phyloP scores from a whole-genome alignment of 257 asterid genomes.

The Solanum pimpinellifolium region DNA sequence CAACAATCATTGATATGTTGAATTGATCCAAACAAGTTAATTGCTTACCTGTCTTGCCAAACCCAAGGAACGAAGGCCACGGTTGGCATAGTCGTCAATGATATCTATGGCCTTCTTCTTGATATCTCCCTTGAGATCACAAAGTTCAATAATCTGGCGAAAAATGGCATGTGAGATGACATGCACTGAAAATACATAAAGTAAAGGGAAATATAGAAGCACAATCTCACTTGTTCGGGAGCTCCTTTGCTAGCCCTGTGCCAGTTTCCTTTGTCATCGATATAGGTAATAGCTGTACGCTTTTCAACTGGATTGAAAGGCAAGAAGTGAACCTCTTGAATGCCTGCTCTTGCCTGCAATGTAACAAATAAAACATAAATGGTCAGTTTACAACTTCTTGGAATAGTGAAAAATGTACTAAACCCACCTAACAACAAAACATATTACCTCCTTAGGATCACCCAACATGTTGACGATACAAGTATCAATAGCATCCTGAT shows the following conservation, averaged over 20 bases:
- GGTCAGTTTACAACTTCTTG: not conserved
- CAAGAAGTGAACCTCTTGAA: slow-evolving; percentile 73
- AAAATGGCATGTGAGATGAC: not conserved
- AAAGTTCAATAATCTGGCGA: slow-evolving; percentile 64
- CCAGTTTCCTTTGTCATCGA: slow-evolving; percentile 56
- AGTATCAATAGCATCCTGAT: slow-evolving; percentile 91
- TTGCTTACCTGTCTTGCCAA: slow-evolving; percentile 54
- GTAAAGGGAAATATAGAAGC: not conserved
- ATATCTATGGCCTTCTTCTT: slow-evolving; percentile 46
- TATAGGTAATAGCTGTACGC: slow-evolving; percentile 78
- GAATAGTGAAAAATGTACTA: not conserved
- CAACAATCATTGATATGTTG: not conserved
- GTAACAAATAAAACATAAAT: not conserved
- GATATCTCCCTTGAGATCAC: slow-evolving; percentile 45
- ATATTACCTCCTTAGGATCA: slow-evolving; percentile 61
- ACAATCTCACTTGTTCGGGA: slow-evolving; percentile 58
- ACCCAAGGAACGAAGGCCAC: slow-evolving; percentile 84
- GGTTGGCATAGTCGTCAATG: slow-evolving; percentile 65
- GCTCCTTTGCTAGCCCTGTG: slow-evolving; percentile 86
- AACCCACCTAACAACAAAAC: not conserved
- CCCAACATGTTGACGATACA: slow-evolving; percentile 65
- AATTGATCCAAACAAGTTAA: not conserved
- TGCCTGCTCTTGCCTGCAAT: slow-evolving; percentile 66
- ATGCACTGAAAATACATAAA: not conserved
- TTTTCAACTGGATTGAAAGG: slow-evolving; percentile 89